phyloP scores from a whole-genome alignment of 495 filamentous ascomycete species.

The Podospora bellae-mahoneyi region DNA sequence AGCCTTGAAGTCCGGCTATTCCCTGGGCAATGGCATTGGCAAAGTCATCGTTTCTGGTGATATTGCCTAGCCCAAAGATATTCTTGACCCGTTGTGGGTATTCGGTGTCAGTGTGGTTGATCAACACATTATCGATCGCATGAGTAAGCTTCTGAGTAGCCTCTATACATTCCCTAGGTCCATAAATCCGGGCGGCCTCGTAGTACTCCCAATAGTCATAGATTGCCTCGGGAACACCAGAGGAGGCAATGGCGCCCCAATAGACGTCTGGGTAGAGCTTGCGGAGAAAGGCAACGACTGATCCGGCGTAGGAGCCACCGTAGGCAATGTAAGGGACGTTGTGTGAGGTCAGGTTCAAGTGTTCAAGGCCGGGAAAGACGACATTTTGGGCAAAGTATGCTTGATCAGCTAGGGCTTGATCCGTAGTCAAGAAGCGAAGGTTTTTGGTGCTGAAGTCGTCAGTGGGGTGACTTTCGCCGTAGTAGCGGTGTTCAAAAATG shows the following conservation, averaged over 20 bases:
- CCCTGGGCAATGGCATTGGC: conserved; percentile 51
- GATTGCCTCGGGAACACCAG: conserved; percentile 67
- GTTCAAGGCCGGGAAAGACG: conserved; percentile 61
- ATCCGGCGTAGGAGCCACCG: conserved; percentile 72
- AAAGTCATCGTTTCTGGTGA: conserved; percentile 61
- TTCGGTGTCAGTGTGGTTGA: conserved; percentile 45
- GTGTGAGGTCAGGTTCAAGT: conserved; percentile 55
- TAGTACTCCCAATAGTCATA: conserved; percentile 71
- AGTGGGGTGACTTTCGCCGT: conserved; percentile 59
- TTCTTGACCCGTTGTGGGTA: conserved; percentile 52
- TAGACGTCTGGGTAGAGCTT: conserved; percentile 66
- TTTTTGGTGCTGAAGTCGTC: conserved; percentile 59
- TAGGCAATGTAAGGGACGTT: conserved; percentile 65
- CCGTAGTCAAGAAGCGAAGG: conserved; percentile 70
- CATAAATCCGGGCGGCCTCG: conserved; percentile 58
- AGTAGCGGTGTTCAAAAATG: conserved; percentile 74
- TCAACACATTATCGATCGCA: conserved; percentile 64
- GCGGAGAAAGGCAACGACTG: conserved; percentile 66
- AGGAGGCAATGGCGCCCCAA: conserved; percentile 66
- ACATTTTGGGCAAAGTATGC: conserved; percentile 69
- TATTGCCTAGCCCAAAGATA: conserved; percentile 55
- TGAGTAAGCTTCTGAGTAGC: conserved; percentile 56
- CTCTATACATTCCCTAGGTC: conserved; percentile 49
- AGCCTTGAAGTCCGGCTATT: conserved; percentile 55
- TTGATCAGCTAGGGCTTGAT: conserved; percentile 69